These are phyloP conservation scores for Sanghuangporus baumii DNA, from an alignment of 1,284 basidiomycete species.

Conservation along the genomic window DNA sequence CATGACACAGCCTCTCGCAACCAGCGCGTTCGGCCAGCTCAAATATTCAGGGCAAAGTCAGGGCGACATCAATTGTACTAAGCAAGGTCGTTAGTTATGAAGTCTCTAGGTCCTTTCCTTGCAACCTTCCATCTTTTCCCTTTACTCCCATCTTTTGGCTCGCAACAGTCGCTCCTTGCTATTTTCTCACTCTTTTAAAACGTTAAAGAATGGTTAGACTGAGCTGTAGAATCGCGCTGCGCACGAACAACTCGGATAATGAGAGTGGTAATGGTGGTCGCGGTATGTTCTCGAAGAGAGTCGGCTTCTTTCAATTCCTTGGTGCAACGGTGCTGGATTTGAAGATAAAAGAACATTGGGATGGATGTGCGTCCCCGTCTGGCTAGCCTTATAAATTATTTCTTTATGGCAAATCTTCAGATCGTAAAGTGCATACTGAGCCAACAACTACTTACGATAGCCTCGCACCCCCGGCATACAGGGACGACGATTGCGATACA, in stretches of 20 bases:
- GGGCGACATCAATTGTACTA: neutral
- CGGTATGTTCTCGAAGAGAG: neutral
- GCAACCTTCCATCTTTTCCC: neutral
- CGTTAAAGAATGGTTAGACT: neutral
- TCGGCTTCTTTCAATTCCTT: constrained; percentile 22
- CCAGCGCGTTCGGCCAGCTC: neutral
- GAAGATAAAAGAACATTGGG: constrained; percentile 42
- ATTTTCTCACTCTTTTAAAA: neutral
- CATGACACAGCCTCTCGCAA: neutral
- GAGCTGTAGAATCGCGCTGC: neutral
- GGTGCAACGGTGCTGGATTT: constrained; percentile 41
- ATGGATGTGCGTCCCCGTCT: constrained; percentile 37
- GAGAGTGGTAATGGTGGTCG: neutral
- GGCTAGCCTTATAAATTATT: neutral
- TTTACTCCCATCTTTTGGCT: neutral
- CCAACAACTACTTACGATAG: constrained; percentile 1
- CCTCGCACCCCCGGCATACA: constrained; percentile 15
- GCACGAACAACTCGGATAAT: neutral
- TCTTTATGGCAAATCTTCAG: constrained; percentile 1
- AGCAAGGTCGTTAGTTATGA: neutral
- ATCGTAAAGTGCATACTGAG: constrained; percentile 1
- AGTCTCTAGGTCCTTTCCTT: neutral
- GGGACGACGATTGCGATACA: constrained; percentile 14
- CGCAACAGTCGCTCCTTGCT: neutral
- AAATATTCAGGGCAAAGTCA: neutral